These are phyloP conservation scores for Xylaria sp. DNA, from an alignment of 2,329 filamentous ascomycete genomes.

Conservation along the genomic window DNA sequence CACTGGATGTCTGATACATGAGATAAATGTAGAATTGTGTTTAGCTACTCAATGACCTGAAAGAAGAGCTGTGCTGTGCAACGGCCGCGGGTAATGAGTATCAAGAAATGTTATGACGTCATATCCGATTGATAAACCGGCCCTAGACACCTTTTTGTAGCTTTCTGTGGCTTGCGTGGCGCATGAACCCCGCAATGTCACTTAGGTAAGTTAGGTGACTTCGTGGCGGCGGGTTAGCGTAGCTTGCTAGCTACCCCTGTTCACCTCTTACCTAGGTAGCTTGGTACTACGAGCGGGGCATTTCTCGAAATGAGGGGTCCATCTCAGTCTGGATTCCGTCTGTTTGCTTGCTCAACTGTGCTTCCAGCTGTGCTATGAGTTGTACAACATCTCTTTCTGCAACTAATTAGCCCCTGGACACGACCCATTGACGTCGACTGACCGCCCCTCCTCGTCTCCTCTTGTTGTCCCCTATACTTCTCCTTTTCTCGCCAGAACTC, in stretches of 20 bases:
- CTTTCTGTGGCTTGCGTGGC: neutral
- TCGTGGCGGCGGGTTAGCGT: too few species aligned
- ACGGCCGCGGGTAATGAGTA: neutral
- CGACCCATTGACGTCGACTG: slow-evolving; percentile 32
- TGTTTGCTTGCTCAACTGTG: neutral
- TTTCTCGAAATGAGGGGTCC: slow-evolving; percentile 13
- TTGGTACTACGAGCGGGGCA: slow-evolving; percentile 21
- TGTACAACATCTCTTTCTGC: slow-evolving; percentile 3
- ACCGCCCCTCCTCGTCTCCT: slow-evolving; percentile 25
- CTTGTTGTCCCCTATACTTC: neutral
- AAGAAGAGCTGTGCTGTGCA: neutral
- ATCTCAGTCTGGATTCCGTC: slow-evolving; percentile 8
- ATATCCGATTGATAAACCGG: neutral
- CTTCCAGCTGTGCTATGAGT: neutral
- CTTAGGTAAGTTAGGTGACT: neutral
- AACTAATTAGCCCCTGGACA: slow-evolving; percentile 19
- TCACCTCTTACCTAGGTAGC: too few species aligned
- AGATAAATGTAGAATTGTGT: neutral
- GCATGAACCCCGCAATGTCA: neutral
- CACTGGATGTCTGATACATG: too few species aligned
- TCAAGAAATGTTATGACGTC: neutral
- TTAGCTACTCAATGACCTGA: neutral
- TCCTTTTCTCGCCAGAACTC: neutral
- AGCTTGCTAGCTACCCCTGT: neutral
- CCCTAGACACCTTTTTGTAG: neutral